phyloP scores from a whole-genome alignment of 495 filamentous ascomycete species.

The Recurvomyces mirabilis region DNA sequence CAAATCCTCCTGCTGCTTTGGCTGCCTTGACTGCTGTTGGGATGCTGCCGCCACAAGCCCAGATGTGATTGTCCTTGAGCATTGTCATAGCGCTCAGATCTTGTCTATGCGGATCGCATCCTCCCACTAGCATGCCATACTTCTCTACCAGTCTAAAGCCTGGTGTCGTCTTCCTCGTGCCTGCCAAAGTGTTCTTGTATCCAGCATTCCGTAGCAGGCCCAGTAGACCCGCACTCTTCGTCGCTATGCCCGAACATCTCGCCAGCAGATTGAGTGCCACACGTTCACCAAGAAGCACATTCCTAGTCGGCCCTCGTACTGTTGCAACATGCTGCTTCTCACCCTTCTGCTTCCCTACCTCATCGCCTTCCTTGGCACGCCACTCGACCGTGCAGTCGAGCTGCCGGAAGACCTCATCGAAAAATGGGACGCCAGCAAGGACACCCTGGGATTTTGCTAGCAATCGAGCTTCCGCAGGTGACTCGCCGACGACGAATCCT shows the following conservation, averaged over 20 bases:
- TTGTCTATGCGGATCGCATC: constrained; percentile 81
- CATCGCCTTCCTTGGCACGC: constrained; percentile 65
- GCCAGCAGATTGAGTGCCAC: constrained; percentile 88
- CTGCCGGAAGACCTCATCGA: constrained; percentile 86
- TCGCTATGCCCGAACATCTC: constrained; percentile 85
- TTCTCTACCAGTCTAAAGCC: constrained; percentile 95
- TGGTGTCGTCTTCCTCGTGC: constrained; percentile 92
- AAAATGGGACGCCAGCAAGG: constrained; percentile 86
- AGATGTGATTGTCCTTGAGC: constrained; percentile 98
- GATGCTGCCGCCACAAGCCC: constrained; percentile 66
- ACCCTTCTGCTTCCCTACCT: constrained; percentile 18
- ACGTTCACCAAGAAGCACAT: constrained; percentile 80
- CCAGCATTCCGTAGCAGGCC: constrained; percentile 47
- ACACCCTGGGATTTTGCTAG: constrained; percentile 84
- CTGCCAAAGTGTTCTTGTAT: constrained; percentile 76
- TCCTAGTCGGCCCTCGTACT: constrained; percentile 73
- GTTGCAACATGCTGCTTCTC: constrained; percentile 58
- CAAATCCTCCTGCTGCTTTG: constrained; percentile 74
- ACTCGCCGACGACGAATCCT: constrained; percentile 87
- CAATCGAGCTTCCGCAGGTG: constrained; percentile 63
- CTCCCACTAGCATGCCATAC: constrained; percentile 91
- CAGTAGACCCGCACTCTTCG: constrained; percentile 44
- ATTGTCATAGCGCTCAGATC: constrained; percentile 92
- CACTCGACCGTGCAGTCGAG: constrained; percentile 85
- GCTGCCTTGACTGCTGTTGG: constrained; percentile 62